Conservation (phyloP, 345 rosid species). For the Cardamine chenopodiifolia region DNA sequence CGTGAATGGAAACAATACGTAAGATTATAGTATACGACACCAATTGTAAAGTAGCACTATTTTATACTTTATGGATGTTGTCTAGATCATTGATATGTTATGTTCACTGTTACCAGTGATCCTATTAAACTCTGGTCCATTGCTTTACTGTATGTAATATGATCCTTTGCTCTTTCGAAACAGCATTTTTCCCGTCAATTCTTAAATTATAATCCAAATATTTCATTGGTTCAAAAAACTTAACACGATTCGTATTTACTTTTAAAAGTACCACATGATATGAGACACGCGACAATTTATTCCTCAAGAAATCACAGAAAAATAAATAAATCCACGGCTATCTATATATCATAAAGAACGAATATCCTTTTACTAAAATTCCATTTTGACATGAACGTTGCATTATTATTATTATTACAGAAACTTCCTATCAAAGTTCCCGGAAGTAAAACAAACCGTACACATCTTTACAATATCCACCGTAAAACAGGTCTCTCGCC, state of each 20-base stretch:
- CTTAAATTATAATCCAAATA: not conserved
- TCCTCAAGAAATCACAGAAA: not conserved
- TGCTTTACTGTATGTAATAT: constrained; percentile 27
- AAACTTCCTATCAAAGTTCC: not conserved
- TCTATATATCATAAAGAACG: not conserved
- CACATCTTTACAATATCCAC: constrained; percentile 18
- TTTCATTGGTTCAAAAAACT: not conserved
- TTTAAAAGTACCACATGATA: not conserved
- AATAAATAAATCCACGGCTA: not conserved
- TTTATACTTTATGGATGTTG: constrained; percentile 30
- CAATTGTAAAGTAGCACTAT: constrained; percentile 33
- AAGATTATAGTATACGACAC: constrained; percentile 25
- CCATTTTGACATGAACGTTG: not conserved
- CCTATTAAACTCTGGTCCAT: constrained; percentile 6
- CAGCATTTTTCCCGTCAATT: not conserved
- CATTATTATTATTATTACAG: not conserved
- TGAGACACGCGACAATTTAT: not conserved
- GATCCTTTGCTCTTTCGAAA: not conserved
- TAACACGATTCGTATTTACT: not conserved
- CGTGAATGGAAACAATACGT: constrained; percentile 16
- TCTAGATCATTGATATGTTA: constrained; percentile 30
- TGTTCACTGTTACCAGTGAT: constrained; percentile 17
- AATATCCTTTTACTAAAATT: not conserved
- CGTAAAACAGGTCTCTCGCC: constrained; percentile 25
- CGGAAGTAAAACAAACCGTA: not conserved